Evolutionary conservation across 306 rosid genomes (phyloP).

Genomic region (Gastrolobium villosum): DNA sequence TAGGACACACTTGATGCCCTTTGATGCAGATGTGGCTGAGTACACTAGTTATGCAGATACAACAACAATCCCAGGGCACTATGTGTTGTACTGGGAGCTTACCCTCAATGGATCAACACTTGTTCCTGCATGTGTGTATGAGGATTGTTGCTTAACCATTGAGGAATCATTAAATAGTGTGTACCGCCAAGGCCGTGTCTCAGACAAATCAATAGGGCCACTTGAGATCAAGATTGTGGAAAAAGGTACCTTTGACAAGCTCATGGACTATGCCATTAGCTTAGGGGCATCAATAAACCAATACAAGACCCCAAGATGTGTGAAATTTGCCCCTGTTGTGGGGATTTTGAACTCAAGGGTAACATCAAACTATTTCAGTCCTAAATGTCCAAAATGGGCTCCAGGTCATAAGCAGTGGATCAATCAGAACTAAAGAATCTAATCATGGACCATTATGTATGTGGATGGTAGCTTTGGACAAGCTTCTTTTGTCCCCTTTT

Average conservation of each 20-base stretch:
- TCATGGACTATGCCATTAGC: slow-evolving; percentile 93
- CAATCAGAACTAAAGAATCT: slow-evolving; percentile 51
- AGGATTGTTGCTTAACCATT: slow-evolving; percentile 84
- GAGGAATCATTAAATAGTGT: slow-evolving; percentile 91
- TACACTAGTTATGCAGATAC: slow-evolving; percentile 87
- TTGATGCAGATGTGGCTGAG: slow-evolving; percentile 71
- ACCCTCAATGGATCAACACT: slow-evolving; percentile 59
- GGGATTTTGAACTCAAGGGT: slow-evolving; percentile 81
- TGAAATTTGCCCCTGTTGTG: slow-evolving; percentile 80
- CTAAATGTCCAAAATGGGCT: slow-evolving; percentile 89
- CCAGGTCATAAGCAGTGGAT: slow-evolving; percentile 83
- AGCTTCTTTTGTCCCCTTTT: slow-evolving; percentile 17
- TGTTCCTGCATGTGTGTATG: slow-evolving; percentile 75
- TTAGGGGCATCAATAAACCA: slow-evolving; percentile 91
- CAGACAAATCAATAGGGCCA: slow-evolving; percentile 90
- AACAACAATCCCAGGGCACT: slow-evolving; percentile 81
- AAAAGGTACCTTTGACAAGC: slow-evolving; percentile 84
- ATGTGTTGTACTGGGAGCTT: slow-evolving; percentile 86
- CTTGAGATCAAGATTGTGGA: slow-evolving; percentile 85
- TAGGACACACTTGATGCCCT: slow-evolving; percentile 63
- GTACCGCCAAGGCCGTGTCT: slow-evolving; percentile 86
- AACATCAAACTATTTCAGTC: slow-evolving; percentile 68
- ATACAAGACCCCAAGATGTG: slow-evolving; percentile 94
- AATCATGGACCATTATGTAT: neutral
- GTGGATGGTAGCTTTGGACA: slow-evolving; percentile 16